Percentiles rank a stretch among this genome's conserved stretches.
These are phyloP conservation scores for Yarrowia deformans DNA, from an alignment of 805 yeast genomes.

Conservation along the genomic window DNA sequence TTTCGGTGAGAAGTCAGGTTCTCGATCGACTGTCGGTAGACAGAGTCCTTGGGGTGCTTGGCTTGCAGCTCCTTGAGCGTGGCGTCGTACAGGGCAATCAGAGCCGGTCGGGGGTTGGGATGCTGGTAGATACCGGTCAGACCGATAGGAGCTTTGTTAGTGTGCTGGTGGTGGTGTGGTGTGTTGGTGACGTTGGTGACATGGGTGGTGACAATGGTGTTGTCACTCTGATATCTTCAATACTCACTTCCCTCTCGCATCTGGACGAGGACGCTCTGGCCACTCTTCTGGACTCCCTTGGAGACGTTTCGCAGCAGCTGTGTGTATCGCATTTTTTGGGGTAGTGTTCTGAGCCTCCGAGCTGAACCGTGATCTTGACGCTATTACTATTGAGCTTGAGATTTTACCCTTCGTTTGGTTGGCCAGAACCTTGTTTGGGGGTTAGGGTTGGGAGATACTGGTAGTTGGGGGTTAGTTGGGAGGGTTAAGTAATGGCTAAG, in stretches of 20 bases:
- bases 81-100: constrained; percentile 71
- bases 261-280: constrained; percentile 40
- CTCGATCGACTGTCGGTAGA: constrained; percentile 77
- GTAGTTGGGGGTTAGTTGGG: background rate
- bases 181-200: background rate
- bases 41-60: constrained; percentile 73
- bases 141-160: constrained; percentile 68
- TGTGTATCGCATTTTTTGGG: constrained; percentile 35
- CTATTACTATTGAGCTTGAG: constrained; percentile 14
- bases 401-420: constrained; percentile 36
- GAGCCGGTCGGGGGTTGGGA: constrained; percentile 84
- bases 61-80: constrained; percentile 66
- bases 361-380: constrained; percentile 39
- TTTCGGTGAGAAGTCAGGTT: constrained; percentile 74
- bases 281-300: constrained; percentile 39
- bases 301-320: constrained; percentile 39
- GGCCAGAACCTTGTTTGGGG: constrained; percentile 39
- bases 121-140: constrained; percentile 78
- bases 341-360: constrained; percentile 2
- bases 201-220: background rate
- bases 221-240: background rate
- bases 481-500: background rate
- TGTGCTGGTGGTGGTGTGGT: background rate
- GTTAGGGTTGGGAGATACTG: constrained; percentile 4
- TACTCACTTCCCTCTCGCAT: constrained; percentile 39